Conservation (phyloP, 73 alveolate genomes). For the Durusdinium trenchii region DNA sequence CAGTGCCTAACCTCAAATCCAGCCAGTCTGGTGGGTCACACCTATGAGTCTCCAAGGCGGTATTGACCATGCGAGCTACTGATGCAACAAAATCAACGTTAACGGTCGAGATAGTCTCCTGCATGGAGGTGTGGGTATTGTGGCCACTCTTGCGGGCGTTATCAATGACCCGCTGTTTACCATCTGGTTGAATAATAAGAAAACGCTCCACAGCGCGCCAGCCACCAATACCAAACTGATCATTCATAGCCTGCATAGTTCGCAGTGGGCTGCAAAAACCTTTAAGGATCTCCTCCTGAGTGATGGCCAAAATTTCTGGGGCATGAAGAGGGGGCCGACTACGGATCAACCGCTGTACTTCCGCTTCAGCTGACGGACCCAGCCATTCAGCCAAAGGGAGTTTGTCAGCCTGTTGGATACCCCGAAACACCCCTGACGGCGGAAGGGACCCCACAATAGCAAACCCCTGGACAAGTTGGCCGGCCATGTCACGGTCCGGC, state of each 20-base stretch:
- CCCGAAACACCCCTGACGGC: no score
- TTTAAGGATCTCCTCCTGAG: not conserved
- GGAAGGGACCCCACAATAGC: no score
- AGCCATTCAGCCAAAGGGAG: not conserved
- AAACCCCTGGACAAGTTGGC: not conserved
- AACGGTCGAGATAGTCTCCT: not conserved
- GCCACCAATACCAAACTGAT: not conserved
- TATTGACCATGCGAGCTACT: not conserved
- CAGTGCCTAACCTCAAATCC: not conserved
- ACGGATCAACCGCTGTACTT: not conserved
- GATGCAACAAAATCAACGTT: not conserved
- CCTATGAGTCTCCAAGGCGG: not conserved
- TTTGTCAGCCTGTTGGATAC: not conserved
- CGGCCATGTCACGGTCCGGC: not conserved
- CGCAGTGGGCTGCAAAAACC: not conserved
- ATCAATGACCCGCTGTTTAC: conserved; percentile 19
- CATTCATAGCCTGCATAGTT: not conserved
- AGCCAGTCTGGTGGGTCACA: not conserved
- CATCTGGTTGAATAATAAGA: not conserved
- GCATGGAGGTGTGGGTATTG: not conserved
- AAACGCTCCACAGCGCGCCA: conserved; percentile 7
- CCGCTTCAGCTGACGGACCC: not conserved
- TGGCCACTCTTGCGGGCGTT: conserved; percentile 17
- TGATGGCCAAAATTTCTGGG: not conserved
- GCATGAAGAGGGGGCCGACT: not conserved